Evolutionary conservation across 805 yeast genomes (phyloP).

Genomic region (Isabelozyma pseudorhagii): DNA sequence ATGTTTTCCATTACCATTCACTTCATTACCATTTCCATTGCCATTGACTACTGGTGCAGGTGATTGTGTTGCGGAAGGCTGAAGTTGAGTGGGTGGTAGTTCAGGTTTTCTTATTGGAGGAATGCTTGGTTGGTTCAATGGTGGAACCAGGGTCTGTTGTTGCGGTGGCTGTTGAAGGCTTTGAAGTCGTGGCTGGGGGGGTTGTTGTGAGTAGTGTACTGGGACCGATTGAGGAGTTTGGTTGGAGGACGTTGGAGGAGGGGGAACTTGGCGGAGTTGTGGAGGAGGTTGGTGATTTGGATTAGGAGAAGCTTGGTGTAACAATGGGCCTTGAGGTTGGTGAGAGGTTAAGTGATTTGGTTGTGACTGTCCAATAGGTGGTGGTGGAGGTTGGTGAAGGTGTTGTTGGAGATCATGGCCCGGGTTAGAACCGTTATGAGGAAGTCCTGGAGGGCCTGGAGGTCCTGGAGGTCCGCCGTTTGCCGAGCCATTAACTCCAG

Average conservation of each 20-base stretch:
- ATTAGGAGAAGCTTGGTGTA: slow-evolving; percentile 13
- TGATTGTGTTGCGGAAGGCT: slow-evolving; percentile 2
- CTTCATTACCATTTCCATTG: slow-evolving; percentile 1
- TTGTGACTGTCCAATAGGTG: slow-evolving; percentile 7
- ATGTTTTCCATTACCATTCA: slow-evolving; percentile 18
- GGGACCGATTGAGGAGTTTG: slow-evolving; percentile 9
- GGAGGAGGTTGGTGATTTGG: slow-evolving; percentile 10
- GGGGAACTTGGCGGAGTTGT: slow-evolving; percentile 3
- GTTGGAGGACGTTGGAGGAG: slow-evolving; percentile 3
- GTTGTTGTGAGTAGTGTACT: slow-evolving; percentile 3
- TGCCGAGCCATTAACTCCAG: slow-evolving; percentile 8
- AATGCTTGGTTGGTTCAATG: not conserved
- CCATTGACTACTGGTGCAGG: slow-evolving; percentile 1
- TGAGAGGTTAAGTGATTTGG: slow-evolving; percentile 8
- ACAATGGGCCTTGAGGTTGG: slow-evolving; percentile 4
- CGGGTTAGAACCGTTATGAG: slow-evolving; percentile 7
- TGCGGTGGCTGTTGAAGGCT: slow-evolving; percentile 6
- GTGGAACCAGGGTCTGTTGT: no score
- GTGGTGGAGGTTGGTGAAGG: slow-evolving; percentile 2
- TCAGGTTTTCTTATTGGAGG: not conserved
- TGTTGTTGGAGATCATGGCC: not conserved
- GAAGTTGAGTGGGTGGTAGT: slow-evolving; percentile 2
- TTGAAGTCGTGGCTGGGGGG: slow-evolving; percentile 3
- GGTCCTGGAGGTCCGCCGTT: slow-evolving; percentile 3
- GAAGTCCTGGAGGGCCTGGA: slow-evolving; percentile 5